phyloP scores from a whole-genome alignment of 768 basidiomycete genomes.

The Psilocybe cyanescens region DNA sequence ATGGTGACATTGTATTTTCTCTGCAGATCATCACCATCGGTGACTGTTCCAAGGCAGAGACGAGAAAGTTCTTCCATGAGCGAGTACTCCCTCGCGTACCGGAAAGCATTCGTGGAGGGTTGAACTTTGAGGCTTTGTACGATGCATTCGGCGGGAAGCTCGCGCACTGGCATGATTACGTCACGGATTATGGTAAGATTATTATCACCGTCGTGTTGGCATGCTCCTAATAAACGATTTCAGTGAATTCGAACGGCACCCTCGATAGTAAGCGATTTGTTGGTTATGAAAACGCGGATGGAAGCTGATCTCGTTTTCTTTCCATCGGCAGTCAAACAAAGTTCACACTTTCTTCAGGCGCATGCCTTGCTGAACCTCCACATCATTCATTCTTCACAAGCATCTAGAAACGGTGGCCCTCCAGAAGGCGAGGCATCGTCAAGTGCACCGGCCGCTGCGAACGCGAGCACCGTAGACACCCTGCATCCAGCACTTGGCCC shows the following conservation, averaged over 20 bases:
- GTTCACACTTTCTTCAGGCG: constrained; percentile 85
- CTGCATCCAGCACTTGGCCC: constrained; percentile 63
- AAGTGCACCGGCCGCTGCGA: constrained; percentile 28
- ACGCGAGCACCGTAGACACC: constrained; percentile 47
- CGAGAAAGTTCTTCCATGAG: constrained; percentile 66
- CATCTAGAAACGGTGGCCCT: constrained; percentile 34
- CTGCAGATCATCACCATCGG: constrained; percentile 75
- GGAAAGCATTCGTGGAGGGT: constrained; percentile 50
- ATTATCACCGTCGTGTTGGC: not conserved
- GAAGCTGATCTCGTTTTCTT: not conserved
- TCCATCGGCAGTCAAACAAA: constrained; percentile 62
- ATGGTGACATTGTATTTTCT: not conserved
- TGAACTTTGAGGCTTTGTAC: constrained; percentile 76
- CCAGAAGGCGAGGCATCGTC: constrained; percentile 26
- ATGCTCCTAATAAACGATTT: not conserved
- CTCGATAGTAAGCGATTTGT: constrained; percentile 58
- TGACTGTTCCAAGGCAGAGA: constrained; percentile 77
- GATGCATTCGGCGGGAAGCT: constrained; percentile 86
- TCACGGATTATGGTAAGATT: constrained; percentile 69
- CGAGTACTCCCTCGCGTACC: constrained; percentile 72
- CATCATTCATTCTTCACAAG: constrained; percentile 82
- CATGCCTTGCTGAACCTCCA: constrained; percentile 84
- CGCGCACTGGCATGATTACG: constrained; percentile 82
- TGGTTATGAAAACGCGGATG: not conserved
- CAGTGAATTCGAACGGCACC: constrained; percentile 77